phyloP scores from a whole-genome alignment of 23 red algal genomes.

The Gracilaria caudata region DNA sequence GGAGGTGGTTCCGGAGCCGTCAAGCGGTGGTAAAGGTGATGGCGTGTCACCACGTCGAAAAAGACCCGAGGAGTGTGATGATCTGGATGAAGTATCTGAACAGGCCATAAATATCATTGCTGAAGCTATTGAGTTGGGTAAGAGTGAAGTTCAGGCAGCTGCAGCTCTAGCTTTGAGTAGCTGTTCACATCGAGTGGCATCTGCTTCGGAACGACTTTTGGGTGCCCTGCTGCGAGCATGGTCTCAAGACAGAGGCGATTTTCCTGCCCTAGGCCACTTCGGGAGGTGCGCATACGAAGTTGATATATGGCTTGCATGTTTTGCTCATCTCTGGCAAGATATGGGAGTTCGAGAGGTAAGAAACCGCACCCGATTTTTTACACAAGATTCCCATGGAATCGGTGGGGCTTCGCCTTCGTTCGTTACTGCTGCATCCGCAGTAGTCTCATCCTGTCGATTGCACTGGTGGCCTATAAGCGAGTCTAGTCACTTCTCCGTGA shows the following conservation, averaged over 20 bases:
- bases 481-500: conserved; percentile 37
- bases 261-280: conserved; percentile 39
- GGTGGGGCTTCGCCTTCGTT: conserved; percentile 30
- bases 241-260: conserved; percentile 44
- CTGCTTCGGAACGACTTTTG: conserved; percentile 49
- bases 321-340: conserved; percentile 51
- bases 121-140: conserved; percentile 39
- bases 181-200: conserved; percentile 52
- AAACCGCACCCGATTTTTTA: conserved; percentile 35
- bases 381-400: conserved; percentile 49
- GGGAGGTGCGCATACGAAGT: conserved; percentile 39
- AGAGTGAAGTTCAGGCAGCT: conserved; percentile 35
- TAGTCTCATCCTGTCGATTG: conserved; percentile 52
- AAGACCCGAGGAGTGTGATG: conserved; percentile 7
- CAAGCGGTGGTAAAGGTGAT: not conserved
- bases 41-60: conserved; percentile 3
- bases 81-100: conserved; percentile 22
- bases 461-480: conserved; percentile 70
- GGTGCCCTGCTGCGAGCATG: conserved; percentile 50
- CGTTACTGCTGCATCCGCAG: conserved; percentile 49
- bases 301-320: conserved; percentile 54
- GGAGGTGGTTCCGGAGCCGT: conserved; percentile 62
- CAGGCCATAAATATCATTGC: conserved; percentile 47
- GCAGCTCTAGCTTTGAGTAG: conserved; percentile 56
- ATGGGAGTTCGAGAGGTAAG: conserved; percentile 49